Evolutionary conservation across 2,329 filamentous ascomycete genomes (phyloP).

Genomic region (Didymella glomerata): DNA sequence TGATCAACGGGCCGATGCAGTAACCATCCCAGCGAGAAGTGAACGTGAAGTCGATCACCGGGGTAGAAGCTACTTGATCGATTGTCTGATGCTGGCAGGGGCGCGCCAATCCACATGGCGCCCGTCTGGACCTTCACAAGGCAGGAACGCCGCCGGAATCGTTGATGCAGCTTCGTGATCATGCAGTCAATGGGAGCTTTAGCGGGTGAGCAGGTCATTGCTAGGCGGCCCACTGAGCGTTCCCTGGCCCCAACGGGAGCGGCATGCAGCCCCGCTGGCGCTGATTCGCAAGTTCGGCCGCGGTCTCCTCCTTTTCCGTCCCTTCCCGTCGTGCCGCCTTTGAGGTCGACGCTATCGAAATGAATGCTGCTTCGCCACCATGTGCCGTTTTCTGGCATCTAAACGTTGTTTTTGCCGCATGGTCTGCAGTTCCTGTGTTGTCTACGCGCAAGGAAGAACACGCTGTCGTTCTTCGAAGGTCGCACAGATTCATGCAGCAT

Average conservation of each 20-base stretch:
- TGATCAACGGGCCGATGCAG: constrained; percentile 13
- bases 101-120: constrained; percentile 22
- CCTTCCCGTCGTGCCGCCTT: constrained; percentile 14
- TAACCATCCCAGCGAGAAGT: not conserved
- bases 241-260: constrained; percentile 8
- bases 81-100: constrained; percentile 6
- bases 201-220: constrained; percentile 10
- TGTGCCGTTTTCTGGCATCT: not conserved
- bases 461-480: not conserved
- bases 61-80: not conserved
- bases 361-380: constrained; percentile 6
- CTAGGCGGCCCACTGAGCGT: constrained; percentile 12
- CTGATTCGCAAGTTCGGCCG: constrained; percentile 16
- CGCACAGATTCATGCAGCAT: constrained; percentile 8
- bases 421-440: not conserved
- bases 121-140: constrained; percentile 24
- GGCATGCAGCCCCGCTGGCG: constrained; percentile 17
- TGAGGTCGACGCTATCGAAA: constrained; percentile 21
- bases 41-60: not conserved
- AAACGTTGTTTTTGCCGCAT: not conserved
- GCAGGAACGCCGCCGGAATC: constrained; percentile 5
- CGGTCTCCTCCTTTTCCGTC: constrained; percentile 15
- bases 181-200: constrained; percentile 8
- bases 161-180: constrained; percentile 5
- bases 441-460: not conserved